Evolutionary conservation across 1,284 basidiomycete genomes (phyloP).

Genomic region (Trichosporon ovoides): DNA sequence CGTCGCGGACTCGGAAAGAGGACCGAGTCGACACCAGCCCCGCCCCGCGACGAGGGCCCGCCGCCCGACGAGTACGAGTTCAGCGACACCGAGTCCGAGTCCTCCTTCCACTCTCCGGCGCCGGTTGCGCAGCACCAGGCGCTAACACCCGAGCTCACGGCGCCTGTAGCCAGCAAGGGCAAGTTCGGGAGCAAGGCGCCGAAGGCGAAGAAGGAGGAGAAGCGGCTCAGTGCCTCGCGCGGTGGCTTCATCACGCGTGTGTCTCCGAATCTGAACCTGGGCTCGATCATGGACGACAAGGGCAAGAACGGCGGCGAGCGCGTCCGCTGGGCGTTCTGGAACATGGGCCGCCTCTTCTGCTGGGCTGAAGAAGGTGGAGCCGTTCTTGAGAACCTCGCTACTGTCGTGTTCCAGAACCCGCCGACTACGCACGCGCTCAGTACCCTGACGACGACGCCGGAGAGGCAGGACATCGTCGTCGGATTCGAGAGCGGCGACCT

Average conservation of each 20-base stretch:
- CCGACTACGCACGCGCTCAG: constrained; percentile 89
- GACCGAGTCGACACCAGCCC: neutral
- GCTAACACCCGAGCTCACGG: neutral
- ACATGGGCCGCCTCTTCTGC: constrained; percentile 67
- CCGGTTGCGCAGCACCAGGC: constrained; percentile 1
- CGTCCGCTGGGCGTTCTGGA: constrained; percentile 75
- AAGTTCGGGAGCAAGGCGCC: constrained; percentile 13
- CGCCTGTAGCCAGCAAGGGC: neutral
- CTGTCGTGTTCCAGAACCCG: constrained; percentile 76
- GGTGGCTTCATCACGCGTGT: constrained; percentile 23
- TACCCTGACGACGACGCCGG: constrained; percentile 56
- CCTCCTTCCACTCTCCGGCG: neutral
- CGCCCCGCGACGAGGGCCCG: constrained; percentile 3
- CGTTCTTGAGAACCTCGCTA: constrained; percentile 71
- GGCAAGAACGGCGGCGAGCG: constrained; percentile 67
- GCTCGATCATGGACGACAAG: constrained; percentile 59
- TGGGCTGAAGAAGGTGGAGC: constrained; percentile 70
- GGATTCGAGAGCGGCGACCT: constrained; percentile 91
- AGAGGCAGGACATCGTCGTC: constrained; percentile 81
- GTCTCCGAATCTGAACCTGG: constrained; percentile 53
- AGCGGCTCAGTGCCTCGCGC: constrained; percentile 12
- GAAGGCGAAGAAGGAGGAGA: constrained; percentile 14
- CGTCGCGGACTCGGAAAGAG: constrained; percentile 19
- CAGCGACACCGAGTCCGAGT: constrained; percentile 15
- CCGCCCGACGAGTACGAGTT: constrained; percentile 20